Evolutionary conservation across 305 asterid species (phyloP), one percentile per base, ranked within the genome.

Genomic region (Fraxinus greggii): DNA sequence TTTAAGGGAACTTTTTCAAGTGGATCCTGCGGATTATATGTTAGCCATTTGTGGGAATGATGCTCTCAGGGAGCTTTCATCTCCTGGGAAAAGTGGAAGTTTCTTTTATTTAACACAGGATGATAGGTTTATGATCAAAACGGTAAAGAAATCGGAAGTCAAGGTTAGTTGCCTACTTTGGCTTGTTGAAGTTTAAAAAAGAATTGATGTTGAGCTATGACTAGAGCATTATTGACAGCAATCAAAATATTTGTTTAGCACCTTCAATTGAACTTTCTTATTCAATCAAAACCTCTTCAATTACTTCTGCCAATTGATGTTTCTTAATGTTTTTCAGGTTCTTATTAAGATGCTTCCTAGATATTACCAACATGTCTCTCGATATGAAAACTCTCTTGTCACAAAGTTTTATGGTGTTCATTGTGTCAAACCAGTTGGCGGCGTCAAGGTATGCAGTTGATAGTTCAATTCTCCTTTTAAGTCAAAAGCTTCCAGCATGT

Each of bases 31-130:
- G n/a, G 98, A 93, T 90, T 97, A 97, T 88, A 92, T 95, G 98
- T 79, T 94, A 77, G 97, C 99, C 73, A 90, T 97, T 77, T 97
- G 99, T 80, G 99, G 98, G 23, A 88, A 91, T 77, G 97, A 93
- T 85, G 98, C 99, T 42, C 74, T 97, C 17, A 90, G 99, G 81
- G 98, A 94, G 88, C 95, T 97, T 61, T 95, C 99, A 0, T 97
- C 99, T 72, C 99, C 99, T 0, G 99, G 99, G 69, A 97, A 97
- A 86, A 97, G 99, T 85, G 99, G 99, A 80, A 97, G 99, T 83
- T 90, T 89, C 86, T 97, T 97, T 86, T 97, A 97, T 84, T 79
- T 97, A 84, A 97, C 98, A 9, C 98, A 94, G 54, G 99, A 97
- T 80, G 98, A 97, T 89, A 88, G 98, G 75, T 97, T 97, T 70